Base-by-base conservation (phyloP, 176 grass and related monocot genomes). In the Poa pratensis region DNA sequence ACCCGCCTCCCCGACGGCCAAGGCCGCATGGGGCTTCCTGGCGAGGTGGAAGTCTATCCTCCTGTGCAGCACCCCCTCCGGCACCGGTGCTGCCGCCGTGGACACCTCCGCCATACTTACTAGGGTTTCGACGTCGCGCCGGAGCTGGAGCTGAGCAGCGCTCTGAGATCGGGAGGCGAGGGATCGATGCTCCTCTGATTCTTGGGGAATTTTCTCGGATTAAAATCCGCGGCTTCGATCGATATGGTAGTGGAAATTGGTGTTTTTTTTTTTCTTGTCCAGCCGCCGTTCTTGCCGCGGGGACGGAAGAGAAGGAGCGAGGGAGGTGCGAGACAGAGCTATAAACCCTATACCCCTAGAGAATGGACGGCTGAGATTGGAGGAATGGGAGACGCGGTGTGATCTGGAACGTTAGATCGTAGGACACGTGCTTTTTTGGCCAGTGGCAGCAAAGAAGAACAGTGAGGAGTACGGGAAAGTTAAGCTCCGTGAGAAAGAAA, bases 21-120 rank as follows among this genome's bases (percentile, higher is more conserved):
- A 73, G 12, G 82, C 65, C 11, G 86, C 32, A 18, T 75, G 92
- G 39, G 86, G 60, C 70, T 84, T 89, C 86, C 91, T 80, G 3
- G 91, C 86, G 0, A 46, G 84, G 58, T 99, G 96, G 65, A 99
- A 99, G 43, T 92, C 96, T 57, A 99, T 94, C 86, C 88, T 75
- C 69, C 96, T 83, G 26, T 90, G 84, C 87, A 99, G 91, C 35
- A 94, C 73, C 49, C 75, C 77, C 71, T 99, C 96, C 11, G 86
- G 63, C 79, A 57, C 15, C 82, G 78, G 76, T 48, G 72, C 72
- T 70, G 58, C 80, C 78, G 62, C 68, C 77, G 42, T 5, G 45
- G 65, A 73, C 42, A 79, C 75, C 32, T 53, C 88, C 67, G 77
- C 85, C 89, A 91, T 91, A 14, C 1, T 19, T 54, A 69, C 40